Evolutionary conservation across 805 yeast species (phyloP), one percentile per base, ranked within the genome.

Genomic region (Schizosaccharomyces octosporus): DNA sequence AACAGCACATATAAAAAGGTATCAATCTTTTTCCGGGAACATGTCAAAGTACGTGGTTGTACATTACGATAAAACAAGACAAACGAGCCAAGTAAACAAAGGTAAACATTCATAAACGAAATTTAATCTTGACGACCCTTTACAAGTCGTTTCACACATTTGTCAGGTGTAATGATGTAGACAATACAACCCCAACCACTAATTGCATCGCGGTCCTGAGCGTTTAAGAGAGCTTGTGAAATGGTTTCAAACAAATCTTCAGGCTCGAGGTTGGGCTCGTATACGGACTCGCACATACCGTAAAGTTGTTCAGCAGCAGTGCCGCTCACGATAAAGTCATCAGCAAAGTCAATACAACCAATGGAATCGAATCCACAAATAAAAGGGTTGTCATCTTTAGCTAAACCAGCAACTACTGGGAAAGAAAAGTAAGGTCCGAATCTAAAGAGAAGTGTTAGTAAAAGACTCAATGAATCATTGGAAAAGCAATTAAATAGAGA

Each of bases 121-220:
- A 59, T 51, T 72, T 78, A 93, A 79, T 93, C 99, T 76, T 90
- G 97, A 73, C 98, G 84, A 62, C 96, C 87, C 76, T 84, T 89
- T 73, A 93, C 80, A 67, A 85, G 81, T 69, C 94, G 81, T 75
- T 84, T 88, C 62, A 82, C 79, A 63, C 93, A 95, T 72, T 87
- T 85, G 70, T 90, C 97, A 74, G 88, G 88, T 59, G 95, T 86
- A 64, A 93, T 81, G 62, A 93, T 76, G 73, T 90, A 90, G 29
- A 93, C 97, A 19, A 87, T 85, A 7, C 95, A 96, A 69, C 98
- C 98, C 96, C 97, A 93, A 66, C 99, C 99, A 39, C 95, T 83
- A 63, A 93, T 77, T 5, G 97, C 95, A 73, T 93, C 98, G 77
- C 98, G 85, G 73, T 93, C 98, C 45, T 85, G 94, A 21, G 96